phyloP scores from a whole-genome alignment of 495 filamentous ascomycete genomes.

The Glutinoglossum americanum region DNA sequence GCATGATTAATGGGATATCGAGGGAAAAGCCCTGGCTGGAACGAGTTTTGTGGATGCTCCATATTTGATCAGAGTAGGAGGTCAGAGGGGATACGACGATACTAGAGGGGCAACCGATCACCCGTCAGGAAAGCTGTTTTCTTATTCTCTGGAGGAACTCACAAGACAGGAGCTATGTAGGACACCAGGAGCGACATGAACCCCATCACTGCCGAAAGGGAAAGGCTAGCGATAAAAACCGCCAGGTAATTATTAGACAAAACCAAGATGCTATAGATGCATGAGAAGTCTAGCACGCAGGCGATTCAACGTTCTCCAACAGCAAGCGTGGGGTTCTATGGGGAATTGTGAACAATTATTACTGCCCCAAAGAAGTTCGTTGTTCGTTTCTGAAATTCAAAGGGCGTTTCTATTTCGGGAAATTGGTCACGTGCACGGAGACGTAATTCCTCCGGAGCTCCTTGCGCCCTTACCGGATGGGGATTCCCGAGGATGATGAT shows the following conservation, averaged over 20 bases:
- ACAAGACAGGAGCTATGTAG: slow-evolving; percentile 6
- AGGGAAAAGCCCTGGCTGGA: slow-evolving; percentile 75
- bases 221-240: neutral
- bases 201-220: slow-evolving; percentile 2
- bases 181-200: slow-evolving; percentile 5
- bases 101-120: neutral
- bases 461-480: neutral
- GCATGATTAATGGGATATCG: slow-evolving; percentile 95
- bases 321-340: neutral
- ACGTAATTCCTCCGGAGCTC: too few species aligned
- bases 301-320: neutral
- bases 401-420: neutral
- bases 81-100: slow-evolving; percentile 64
- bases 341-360: neutral
- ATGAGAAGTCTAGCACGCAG: neutral
- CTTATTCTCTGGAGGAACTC: neutral
- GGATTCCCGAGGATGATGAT: neutral
- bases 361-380: too few species aligned
- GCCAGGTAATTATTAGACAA: neutral
- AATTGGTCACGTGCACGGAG: neutral
- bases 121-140: too few species aligned
- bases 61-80: slow-evolving; percentile 80
- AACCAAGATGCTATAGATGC: neutral
- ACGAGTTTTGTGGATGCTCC: slow-evolving; percentile 60
- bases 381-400: neutral